Evolutionary conservation across 2,329 filamentous ascomycete species (phyloP).

Genomic region (Ophiocordyceps camponoti-rufipedis): DNA sequence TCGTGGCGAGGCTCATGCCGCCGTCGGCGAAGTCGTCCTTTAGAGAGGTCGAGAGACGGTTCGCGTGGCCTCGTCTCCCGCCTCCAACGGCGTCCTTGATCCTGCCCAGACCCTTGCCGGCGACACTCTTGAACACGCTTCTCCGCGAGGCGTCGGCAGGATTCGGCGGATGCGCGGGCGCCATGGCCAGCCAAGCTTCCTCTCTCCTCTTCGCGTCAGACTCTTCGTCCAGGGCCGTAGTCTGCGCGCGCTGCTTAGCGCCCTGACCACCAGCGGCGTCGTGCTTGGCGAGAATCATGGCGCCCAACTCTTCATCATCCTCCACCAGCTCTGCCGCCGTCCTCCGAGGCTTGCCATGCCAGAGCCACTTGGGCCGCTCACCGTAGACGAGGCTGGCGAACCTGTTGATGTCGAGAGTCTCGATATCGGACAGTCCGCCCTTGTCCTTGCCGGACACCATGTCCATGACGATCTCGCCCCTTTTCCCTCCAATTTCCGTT

Average conservation of each 20-base stretch:
- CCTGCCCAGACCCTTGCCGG: slow-evolving; percentile 60
- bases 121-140: slow-evolving; percentile 61
- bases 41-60: slow-evolving; percentile 26
- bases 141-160: slow-evolving; percentile 38
- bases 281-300: slow-evolving; percentile 37
- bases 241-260: slow-evolving; percentile 27
- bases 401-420: slow-evolving; percentile 74
- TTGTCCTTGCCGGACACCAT: slow-evolving; percentile 80
- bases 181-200: slow-evolving; percentile 17
- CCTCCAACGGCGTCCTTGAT: slow-evolving; percentile 72
- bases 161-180: slow-evolving; percentile 24
- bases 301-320: slow-evolving; percentile 25
- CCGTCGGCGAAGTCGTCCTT: slow-evolving; percentile 32
- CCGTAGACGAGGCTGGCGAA: slow-evolving; percentile 66
- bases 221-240: slow-evolving; percentile 34
- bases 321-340: slow-evolving; percentile 27
- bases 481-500: slow-evolving; percentile 81
- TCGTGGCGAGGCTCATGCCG: slow-evolving; percentile 2
- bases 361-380: slow-evolving; percentile 80
- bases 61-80: slow-evolving; percentile 31
- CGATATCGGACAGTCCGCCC: slow-evolving; percentile 77
- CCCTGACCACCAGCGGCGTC: slow-evolving; percentile 17
- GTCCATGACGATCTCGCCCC: slow-evolving; percentile 88
- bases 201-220: slow-evolving; percentile 24
- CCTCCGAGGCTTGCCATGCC: slow-evolving; percentile 77